phyloP scores from a whole-genome alignment of 2,329 filamentous ascomycete genomes.

The Ascochyta rabiei region DNA sequence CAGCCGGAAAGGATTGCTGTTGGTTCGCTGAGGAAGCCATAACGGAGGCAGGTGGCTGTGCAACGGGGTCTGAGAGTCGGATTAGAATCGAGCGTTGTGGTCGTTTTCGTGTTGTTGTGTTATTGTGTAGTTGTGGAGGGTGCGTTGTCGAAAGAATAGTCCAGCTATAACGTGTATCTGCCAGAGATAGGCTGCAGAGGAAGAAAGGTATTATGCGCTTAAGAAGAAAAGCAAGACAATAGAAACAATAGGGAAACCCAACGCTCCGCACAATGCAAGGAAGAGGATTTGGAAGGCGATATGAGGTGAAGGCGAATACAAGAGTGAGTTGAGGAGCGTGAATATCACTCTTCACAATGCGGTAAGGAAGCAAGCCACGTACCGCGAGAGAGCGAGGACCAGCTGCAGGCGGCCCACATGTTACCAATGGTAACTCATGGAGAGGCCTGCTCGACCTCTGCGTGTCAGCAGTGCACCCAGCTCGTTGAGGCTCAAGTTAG shows the following conservation, averaged over 20 bases:
- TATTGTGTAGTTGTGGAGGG: conserved; percentile 7
- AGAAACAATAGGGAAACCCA: conserved; percentile 29
- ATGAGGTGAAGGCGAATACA: conserved; percentile 26
- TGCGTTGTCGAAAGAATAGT: conserved; percentile 21
- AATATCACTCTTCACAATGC: conserved; percentile 37
- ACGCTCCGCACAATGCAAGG: conserved; percentile 48
- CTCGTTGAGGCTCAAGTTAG: conserved; percentile 52
- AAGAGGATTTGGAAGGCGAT: conserved; percentile 28
- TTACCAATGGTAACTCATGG: conserved; percentile 48
- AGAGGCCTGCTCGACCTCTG: conserved; percentile 45
- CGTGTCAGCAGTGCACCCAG: conserved; percentile 51
- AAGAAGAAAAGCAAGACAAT: conserved; percentile 31
- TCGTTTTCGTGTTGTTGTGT: conserved; percentile 5
- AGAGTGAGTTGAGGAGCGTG: conserved; percentile 22
- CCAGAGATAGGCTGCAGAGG: conserved; percentile 35
- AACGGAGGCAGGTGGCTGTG: conserved; percentile 32
- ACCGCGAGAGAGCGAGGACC: conserved; percentile 50
- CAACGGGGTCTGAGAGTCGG: conserved; percentile 39
- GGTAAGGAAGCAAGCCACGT: conserved; percentile 42
- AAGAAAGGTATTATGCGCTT: conserved; percentile 17
- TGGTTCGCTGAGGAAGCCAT: conserved; percentile 60
- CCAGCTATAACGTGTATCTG: conserved; percentile 34
- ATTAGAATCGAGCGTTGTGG: conserved; percentile 36
- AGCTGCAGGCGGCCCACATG: conserved; percentile 41
- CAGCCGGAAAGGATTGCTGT: conserved; percentile 61